Evolutionary conservation across 306 rosid genomes (phyloP), one percentile per base, ranked within the genome.

Genomic region (Citrullus amarus): DNA sequence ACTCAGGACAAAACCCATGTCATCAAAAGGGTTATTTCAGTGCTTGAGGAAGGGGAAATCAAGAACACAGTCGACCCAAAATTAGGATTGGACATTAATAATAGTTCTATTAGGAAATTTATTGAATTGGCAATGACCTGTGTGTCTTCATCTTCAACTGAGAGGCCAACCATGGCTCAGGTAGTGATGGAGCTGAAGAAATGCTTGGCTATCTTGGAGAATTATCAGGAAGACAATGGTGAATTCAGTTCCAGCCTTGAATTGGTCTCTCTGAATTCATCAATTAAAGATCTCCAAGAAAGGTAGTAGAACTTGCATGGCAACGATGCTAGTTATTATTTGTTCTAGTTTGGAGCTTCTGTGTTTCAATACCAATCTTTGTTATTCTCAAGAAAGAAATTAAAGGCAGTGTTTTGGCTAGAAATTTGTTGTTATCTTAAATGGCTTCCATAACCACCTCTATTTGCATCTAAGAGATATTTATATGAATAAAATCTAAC

Each of bases 121-220:
- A 75, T 87, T 36, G 93, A 90, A 38, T n/a, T 80, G 70, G 89
- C 87, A 65, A 80, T 87, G 89, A 81, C 79, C 50, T 92, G 83
- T 77, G 88, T 80, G 1, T 80, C 86, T 60, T 12, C 32, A 4
- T 11, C 9, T 20, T 74, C 87, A 51, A 44, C 18, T 2, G 41
- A 11, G 20, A 85, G 93, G 91, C 95, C 90, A 41, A 69, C 32
- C 80, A 90, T 92, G 88, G 79, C 81, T 51, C 61, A 72, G 41
- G 84, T 88, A 8, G 88, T 87, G 83, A 46, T 41, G 15, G 86
- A 86, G 66, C 59, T 90, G 50, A 85, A 87, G 79, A 81, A 84
- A 18, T 84, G 91, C 65, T 79, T 86, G 87, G 78, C 71, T 72
- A 6, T 50, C 6, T 28, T 50, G 59, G 59, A 72, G 25, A 72